Evolutionary conservation across 1,284 basidiomycete species (phyloP), one percentile per base, ranked within the genome.

Genomic region (Boletus mariae): DNA sequence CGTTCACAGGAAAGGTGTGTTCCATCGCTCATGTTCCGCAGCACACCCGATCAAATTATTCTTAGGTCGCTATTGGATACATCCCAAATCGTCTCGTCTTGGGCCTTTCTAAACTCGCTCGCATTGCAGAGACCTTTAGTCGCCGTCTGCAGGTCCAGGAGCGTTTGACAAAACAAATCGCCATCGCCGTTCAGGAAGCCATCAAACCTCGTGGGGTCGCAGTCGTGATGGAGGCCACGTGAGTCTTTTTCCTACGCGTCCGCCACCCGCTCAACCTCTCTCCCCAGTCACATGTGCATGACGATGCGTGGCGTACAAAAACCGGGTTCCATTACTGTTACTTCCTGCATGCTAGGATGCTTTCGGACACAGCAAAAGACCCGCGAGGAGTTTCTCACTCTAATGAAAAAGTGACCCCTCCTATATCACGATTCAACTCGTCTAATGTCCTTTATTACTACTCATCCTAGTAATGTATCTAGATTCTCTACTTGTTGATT

Each of bases 301-400:
- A 94, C 95, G 1, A 99, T 99, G 95, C 87, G 97, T 55, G 97
- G 97, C 40, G 97, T 99, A 1, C 97, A 99, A 73, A 99, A 99
- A 73, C 96, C 96, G 2, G 96, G 97, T 28, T 83, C 96, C 7
- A 84, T 90, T 20, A 99, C 97, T 0, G 91, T 97, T 32, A 99
- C 97, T 1, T 95, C 92, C n/a, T 98, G 95, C 62, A 99, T 99
- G 97, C 78, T 98, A 51, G 97, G 97, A 11, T 97, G 93, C 66
- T 99, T 99, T 82, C 83, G 97, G 52, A 90, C 92, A 12, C 90
- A 94, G 61, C 94, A 97, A 72, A 99, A 99, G 77, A 99, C 97
- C 25, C 83, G 97, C 38, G 96, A 98, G 72, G 97, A 99, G 65
- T 92, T 92, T 72, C 80, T 92, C 52, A 92, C 90, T 13, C 76